These are phyloP conservation scores for Allium cepa DNA, from an alignment of 106 monocot species.

Conservation along the genomic window DNA sequence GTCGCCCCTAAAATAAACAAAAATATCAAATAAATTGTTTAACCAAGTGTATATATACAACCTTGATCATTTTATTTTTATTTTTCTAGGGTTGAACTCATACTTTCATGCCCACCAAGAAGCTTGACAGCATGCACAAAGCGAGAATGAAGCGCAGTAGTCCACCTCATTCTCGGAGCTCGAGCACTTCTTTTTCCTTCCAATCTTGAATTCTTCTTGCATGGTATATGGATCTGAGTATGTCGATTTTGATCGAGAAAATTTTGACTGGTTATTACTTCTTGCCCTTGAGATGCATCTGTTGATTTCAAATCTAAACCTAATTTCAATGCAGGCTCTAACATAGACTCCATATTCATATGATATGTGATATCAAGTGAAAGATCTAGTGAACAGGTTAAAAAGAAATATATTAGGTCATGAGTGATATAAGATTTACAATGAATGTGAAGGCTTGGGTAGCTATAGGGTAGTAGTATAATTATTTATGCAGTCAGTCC, in stretches of 20 bases:
- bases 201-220: constrained; percentile 16
- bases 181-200: constrained; percentile 36
- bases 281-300: not conserved
- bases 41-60: not conserved
- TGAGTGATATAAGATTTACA: constrained; percentile 14
- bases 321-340: constrained; percentile 11
- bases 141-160: constrained; percentile 55
- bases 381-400: constrained; percentile 6
- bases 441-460: too few relatives aligned
- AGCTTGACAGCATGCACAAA: constrained; percentile 71
- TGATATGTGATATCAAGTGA: constrained; percentile 7
- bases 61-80: not conserved
- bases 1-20: constrained; percentile 46
- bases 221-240: constrained; percentile 22
- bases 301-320: not conserved
- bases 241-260: not conserved
- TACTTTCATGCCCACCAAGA: constrained; percentile 80
- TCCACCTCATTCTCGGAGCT: constrained; percentile 79
- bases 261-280: not conserved
- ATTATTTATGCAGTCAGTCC: too few relatives aligned
- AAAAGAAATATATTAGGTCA: constrained; percentile 13
- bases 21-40: constrained; percentile 1
- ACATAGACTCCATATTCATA: not conserved
- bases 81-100: not conserved
- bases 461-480: too few relatives aligned